Conservation (phyloP, 2,329 filamentous ascomycete species). For the Colletotrichum musicola region DNA sequence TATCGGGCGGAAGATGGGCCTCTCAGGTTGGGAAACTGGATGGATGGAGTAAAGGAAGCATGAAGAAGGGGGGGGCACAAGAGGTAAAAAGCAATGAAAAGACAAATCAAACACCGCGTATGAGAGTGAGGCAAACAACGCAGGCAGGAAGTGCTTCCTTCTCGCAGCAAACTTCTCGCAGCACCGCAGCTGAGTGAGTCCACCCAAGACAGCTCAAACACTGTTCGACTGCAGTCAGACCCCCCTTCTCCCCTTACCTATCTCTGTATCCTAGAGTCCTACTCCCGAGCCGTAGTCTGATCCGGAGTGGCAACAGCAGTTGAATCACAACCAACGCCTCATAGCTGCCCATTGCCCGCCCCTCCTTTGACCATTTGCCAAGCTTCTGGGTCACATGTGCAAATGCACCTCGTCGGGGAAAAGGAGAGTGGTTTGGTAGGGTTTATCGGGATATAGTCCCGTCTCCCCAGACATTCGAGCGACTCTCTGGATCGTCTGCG, state of each 20-base stretch:
- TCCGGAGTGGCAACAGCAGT: neutral
- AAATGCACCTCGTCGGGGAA: neutral
- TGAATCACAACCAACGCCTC: neutral
- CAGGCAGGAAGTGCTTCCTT: neutral
- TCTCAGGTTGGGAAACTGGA: too few species aligned
- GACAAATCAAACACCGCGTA: neutral
- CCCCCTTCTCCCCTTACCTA: neutral
- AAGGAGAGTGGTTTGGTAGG: neutral
- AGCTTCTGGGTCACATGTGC: neutral
- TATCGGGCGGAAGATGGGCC: too few species aligned
- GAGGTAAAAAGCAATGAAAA: too few species aligned
- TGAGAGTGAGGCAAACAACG: neutral
- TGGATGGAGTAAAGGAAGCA: too few species aligned
- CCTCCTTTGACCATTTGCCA: neutral
- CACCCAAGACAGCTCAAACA: neutral
- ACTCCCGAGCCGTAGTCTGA: neutral
- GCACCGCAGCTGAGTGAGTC: neutral
- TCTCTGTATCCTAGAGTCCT: neutral
- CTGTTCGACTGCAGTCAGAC: too few species aligned
- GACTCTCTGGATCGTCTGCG: neutral
- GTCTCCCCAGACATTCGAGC: neutral
- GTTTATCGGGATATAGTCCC: neutral
- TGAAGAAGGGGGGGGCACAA: too few species aligned
- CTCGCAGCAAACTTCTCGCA: neutral
- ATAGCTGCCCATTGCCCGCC: neutral